Evolutionary conservation across 2,329 filamentous ascomycete genomes (phyloP).

Genomic region (Monilinia polystroma): DNA sequence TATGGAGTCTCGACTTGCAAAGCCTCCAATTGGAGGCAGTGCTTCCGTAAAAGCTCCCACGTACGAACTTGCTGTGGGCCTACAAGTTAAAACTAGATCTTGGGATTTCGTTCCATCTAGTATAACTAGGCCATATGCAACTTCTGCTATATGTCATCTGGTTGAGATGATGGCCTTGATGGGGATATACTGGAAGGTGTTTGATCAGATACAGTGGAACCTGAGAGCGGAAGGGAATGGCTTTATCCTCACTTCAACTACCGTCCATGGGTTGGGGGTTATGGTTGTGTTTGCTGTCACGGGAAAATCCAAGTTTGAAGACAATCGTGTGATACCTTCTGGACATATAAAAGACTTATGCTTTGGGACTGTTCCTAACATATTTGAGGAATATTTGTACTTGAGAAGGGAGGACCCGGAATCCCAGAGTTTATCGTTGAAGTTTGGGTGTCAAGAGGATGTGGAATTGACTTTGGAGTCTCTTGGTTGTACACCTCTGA

Average conservation of each 20-base stretch:
- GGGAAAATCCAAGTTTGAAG: constrained; percentile 49
- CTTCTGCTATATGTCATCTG: constrained; percentile 41
- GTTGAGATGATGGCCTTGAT: constrained; percentile 42
- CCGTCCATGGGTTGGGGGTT: constrained; percentile 50
- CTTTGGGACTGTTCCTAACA: constrained; percentile 56
- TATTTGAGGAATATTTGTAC: constrained; percentile 49
- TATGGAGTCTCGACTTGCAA: background rate
- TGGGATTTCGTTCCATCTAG: constrained; percentile 44
- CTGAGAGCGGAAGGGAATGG: constrained; percentile 47
- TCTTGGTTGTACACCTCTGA: constrained; percentile 55
- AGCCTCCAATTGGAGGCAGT: constrained; percentile 22
- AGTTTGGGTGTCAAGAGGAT: constrained; percentile 51
- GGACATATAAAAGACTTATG: constrained; percentile 55
- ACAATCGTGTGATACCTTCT: constrained; percentile 53
- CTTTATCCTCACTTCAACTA: constrained; percentile 41
- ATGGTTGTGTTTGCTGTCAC: constrained; percentile 55
- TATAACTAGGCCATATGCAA: constrained; percentile 42
- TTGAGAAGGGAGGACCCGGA: constrained; percentile 39
- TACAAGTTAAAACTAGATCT: constrained; percentile 40
- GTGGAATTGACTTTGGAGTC: constrained; percentile 53
- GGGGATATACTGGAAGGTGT: constrained; percentile 59
- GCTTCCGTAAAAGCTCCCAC: constrained; percentile 16
- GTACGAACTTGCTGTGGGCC: constrained; percentile 34
- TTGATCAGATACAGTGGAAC: constrained; percentile 51
- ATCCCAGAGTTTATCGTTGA: constrained; percentile 42